A percentile compares a stretch with the other conserved stretches of the same genome.
Evolutionary conservation across 768 basidiomycete genomes (phyloP).

Genomic region (Mycena alexandri): DNA sequence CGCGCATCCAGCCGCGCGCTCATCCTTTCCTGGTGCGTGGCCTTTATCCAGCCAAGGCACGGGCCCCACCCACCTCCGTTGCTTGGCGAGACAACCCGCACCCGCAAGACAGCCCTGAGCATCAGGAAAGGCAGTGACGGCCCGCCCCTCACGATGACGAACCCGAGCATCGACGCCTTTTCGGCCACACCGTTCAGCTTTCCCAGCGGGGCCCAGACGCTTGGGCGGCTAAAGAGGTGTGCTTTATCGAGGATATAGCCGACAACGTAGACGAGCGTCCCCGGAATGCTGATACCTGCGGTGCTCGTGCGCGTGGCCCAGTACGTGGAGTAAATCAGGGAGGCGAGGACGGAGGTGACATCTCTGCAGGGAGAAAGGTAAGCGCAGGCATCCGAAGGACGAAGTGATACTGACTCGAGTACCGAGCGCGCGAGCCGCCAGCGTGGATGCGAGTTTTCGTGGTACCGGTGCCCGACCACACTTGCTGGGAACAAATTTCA

Average conservation of each 20-base stretch:
- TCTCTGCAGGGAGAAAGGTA: too few species aligned
- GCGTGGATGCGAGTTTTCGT: slow-evolving; percentile 3
- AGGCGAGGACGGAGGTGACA: not conserved
- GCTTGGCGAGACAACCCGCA: not conserved
- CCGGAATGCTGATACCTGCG: slow-evolving; percentile 11
- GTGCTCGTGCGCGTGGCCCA: slow-evolving; percentile 6
- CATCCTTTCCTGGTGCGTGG: slow-evolving; percentile 12
- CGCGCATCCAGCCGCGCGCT: slow-evolving; percentile 18
- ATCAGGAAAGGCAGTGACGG: not conserved
- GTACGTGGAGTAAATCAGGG: slow-evolving; percentile 2
- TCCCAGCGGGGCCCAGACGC: too few species aligned
- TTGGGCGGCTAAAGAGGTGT: too few species aligned
- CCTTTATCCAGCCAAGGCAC: not conserved
- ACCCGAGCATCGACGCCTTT: too few species aligned
- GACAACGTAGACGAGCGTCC: not conserved
- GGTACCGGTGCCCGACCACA: not conserved
- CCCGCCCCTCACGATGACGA: too few species aligned
- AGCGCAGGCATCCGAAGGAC: too few species aligned
- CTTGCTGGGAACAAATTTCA: not conserved
- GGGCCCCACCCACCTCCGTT: too few species aligned
- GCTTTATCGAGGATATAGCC: not conserved
- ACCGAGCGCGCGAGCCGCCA: not conserved
- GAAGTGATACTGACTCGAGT: too few species aligned
- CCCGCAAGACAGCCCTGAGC: not conserved
- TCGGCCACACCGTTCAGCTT: too few species aligned